Evolutionary conservation across 345 rosid genomes (phyloP), one percentile per base, ranked within the genome.

Genomic region (Hirschfeldia incana): DNA sequence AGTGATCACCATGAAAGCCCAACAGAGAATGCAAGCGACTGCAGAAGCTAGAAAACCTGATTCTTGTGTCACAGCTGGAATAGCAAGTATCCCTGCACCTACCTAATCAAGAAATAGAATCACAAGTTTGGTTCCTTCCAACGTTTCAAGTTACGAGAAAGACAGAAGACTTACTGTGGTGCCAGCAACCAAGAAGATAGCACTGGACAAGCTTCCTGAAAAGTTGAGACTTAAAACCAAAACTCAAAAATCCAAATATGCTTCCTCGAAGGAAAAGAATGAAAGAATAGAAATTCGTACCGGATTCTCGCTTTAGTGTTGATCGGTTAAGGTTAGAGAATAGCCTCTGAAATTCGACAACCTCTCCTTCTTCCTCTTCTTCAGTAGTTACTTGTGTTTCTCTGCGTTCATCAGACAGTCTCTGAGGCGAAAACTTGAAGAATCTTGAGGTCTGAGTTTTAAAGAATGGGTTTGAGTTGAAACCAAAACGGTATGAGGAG

Each of bases 51-150:
- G 44, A 71, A 94, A 94, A 7, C 97, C 97, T 65, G 97, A 79
- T 78, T 94, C 97, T 85, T 86, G 97, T 3, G 98, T 92, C 65
- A 94, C 97, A 0, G 98, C 91, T 69, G 97, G 97, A 86, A 94
- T 89, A 0, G 98, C 97, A 5, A 92, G 93, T 69, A 92, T 91
- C 74, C 97, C 98, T 27, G 98, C 97, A 82, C 98, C 98, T 17
- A 94, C 88, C 98, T 94, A 64, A 61, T 32, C 78, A 72, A 72
- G 36, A 59, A 21, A 15, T 44, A 68, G 13, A 42, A n/a, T 65
- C 15, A 65, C 5, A 26, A 66, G 0, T 16, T 49, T 69, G 68
- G 10, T 49, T 12, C 5, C 17, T 75, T 60, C 72, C 59, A 36
- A 8, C 7, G 8, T 78, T 57, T 34, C 64, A 70, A 39, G 69